Conservation (phyloP, 164 flowering plant species). For the Macadamia integrifolia region DNA sequence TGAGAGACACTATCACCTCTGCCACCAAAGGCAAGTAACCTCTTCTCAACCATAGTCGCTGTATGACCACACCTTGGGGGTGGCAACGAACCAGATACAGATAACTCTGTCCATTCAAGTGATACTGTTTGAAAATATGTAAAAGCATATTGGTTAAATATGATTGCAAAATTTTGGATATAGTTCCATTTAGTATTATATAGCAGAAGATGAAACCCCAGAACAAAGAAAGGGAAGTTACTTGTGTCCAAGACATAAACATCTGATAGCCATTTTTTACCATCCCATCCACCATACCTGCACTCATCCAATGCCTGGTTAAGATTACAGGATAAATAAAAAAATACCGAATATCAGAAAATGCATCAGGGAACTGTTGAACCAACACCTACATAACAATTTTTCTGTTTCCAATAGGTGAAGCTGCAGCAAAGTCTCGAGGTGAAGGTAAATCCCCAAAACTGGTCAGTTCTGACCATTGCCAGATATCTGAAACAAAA, state of each 20-base stretch:
- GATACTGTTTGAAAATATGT: conserved; percentile 50
- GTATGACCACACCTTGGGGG: conserved; percentile 98
- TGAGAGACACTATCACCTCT: conserved; percentile 52
- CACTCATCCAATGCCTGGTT: conserved; percentile 12
- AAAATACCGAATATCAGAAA: background rate
- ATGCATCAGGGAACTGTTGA: background rate
- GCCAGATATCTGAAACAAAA: conserved; percentile 82
- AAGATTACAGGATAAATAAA: conserved; percentile 3
- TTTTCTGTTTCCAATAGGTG: conserved; percentile 82
- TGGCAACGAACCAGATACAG: conserved; percentile 73
- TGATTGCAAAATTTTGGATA: background rate
- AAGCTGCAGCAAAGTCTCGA: conserved; percentile 89
- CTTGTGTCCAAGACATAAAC: conserved; percentile 95
- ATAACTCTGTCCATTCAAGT: conserved; percentile 90
- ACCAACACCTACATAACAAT: conserved; percentile 71
- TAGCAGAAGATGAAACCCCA: background rate
- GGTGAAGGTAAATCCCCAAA: conserved; percentile 95
- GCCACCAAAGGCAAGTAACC: conserved; percentile 91
- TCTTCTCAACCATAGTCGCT: conserved; percentile 93
- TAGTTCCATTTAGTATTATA: background rate
- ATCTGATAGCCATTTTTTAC: conserved; percentile 96
- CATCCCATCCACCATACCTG: conserved; percentile 99
- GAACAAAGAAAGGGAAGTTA: conserved; percentile 30
- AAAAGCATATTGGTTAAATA: background rate
- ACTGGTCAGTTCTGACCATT: conserved; percentile 92